These are phyloP conservation scores for Hypseocharis bilobata DNA, from an alignment of 441 rosid species.

Conservation along the genomic window DNA sequence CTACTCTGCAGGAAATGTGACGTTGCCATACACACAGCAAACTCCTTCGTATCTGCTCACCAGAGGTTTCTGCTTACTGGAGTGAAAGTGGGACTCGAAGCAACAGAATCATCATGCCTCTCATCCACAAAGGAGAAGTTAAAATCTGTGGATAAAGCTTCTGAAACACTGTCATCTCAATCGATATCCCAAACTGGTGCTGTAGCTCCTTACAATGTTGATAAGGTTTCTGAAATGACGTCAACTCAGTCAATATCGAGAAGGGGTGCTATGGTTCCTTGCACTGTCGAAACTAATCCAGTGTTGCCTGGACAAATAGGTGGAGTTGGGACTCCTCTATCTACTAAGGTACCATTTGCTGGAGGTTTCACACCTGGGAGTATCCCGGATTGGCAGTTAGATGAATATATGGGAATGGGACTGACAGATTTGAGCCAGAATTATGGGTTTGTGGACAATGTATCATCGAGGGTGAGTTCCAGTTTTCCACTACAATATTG, in stretches of 20 bases:
- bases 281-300: background rate
- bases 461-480: background rate
- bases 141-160: no score
- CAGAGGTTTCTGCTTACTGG: slow-evolving; percentile 87
- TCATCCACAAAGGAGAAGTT: no score
- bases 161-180: no score
- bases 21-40: slow-evolving; percentile 63
- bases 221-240: background rate
- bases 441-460: slow-evolving; percentile 7
- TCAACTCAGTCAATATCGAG: background rate
- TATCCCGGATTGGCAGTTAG: background rate
- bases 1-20: slow-evolving; percentile 90
- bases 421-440: background rate
- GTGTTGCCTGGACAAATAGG: background rate
- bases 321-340: background rate
- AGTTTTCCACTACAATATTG: background rate
- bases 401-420: background rate
- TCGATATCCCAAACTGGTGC: no score
- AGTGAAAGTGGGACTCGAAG: slow-evolving; percentile 74
- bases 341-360: background rate
- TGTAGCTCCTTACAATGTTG: no score
- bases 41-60: slow-evolving; percentile 61
- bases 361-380: background rate
- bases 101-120: background rate
- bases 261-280: background rate